phyloP scores from a whole-genome alignment of 768 basidiomycete genomes.

The Phaeotremella fagi region DNA sequence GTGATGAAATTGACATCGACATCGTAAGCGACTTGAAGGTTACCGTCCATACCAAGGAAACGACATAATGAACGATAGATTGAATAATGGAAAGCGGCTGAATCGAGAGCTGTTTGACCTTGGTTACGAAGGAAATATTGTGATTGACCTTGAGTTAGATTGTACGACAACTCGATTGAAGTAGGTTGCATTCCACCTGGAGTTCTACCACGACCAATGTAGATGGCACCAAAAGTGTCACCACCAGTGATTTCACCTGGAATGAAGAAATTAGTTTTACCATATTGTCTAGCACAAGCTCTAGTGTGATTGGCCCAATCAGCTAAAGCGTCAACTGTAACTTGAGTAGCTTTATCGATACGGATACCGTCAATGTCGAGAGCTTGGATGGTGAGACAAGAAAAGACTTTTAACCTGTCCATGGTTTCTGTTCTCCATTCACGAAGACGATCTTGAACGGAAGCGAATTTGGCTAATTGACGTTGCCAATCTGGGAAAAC shows the following conservation, averaged over 20 bases:
- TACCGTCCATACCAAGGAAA: constrained; percentile 94
- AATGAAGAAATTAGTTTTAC: constrained; percentile 85
- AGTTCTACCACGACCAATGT: constrained; percentile 84
- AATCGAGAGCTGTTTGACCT: constrained; percentile 62
- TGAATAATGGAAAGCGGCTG: constrained; percentile 88
- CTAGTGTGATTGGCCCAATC: constrained; percentile 70
- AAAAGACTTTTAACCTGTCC: constrained; percentile 69
- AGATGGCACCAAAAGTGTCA: constrained; percentile 79
- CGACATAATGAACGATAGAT: constrained; percentile 79
- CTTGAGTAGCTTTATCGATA: constrained; percentile 89
- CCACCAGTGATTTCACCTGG: constrained; percentile 93
- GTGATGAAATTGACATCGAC: constrained; percentile 74
- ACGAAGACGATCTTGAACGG: constrained; percentile 89
- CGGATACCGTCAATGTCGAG: constrained; percentile 91
- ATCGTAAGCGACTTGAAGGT: constrained; percentile 84
- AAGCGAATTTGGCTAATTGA: constrained; percentile 90
- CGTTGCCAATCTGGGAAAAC: constrained; percentile 70
- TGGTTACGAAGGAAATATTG: constrained; percentile 76
- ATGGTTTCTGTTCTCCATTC: constrained; percentile 83
- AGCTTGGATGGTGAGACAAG: constrained; percentile 80
- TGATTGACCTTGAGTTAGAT: constrained; percentile 58
- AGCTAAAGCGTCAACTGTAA: constrained; percentile 75
- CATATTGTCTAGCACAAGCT: constrained; percentile 63
- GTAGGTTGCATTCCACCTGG: constrained; percentile 61
- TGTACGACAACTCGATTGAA: constrained; percentile 65